These are phyloP conservation scores for Plasmodium inui DNA, from an alignment of 169 alveolate genomes.

Conservation along the genomic window DNA sequence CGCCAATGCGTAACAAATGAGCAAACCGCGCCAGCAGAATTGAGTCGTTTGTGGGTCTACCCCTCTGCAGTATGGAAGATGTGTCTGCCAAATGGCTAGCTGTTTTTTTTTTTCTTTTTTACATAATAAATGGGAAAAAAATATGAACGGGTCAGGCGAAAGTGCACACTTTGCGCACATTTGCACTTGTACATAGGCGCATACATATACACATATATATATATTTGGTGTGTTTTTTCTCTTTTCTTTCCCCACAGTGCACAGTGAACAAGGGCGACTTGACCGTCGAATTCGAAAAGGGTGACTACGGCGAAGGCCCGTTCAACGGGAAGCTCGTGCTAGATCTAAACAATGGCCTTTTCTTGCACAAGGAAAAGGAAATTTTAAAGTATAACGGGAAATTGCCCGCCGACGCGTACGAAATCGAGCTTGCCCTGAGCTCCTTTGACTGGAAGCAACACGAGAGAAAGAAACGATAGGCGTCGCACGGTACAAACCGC, in stretches of 20 bases:
- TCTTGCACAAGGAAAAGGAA: conserved; percentile 56
- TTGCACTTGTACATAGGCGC: not conserved
- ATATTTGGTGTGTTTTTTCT: not conserved
- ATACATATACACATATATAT: not conserved
- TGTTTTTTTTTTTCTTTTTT: not conserved
- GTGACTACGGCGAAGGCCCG: conserved; percentile 57
- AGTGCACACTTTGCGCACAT: not conserved
- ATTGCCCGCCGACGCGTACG: conserved; percentile 50
- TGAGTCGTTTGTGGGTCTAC: not conserved
- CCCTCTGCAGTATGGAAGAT: not conserved
- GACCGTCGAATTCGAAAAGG: conserved; percentile 33
- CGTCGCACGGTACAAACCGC: not conserved
- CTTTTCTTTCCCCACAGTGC: conserved; percentile 33
- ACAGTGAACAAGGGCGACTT: conserved; percentile 39
- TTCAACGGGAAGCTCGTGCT: conserved; percentile 52
- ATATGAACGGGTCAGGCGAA: not conserved
- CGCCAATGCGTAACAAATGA: not conserved
- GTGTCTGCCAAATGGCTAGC: not conserved
- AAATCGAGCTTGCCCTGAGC: conserved; percentile 48
- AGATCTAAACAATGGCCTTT: conserved; percentile 31
- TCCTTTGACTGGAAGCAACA: conserved; percentile 47
- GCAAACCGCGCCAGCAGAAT: not conserved
- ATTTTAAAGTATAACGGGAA: conserved; percentile 51
- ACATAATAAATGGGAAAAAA: not conserved
- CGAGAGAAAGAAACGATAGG: conserved; percentile 14